Base-by-base conservation (phyloP, 2,329 filamentous ascomycete species). In the Tolypocladium endophyticum region DNA sequence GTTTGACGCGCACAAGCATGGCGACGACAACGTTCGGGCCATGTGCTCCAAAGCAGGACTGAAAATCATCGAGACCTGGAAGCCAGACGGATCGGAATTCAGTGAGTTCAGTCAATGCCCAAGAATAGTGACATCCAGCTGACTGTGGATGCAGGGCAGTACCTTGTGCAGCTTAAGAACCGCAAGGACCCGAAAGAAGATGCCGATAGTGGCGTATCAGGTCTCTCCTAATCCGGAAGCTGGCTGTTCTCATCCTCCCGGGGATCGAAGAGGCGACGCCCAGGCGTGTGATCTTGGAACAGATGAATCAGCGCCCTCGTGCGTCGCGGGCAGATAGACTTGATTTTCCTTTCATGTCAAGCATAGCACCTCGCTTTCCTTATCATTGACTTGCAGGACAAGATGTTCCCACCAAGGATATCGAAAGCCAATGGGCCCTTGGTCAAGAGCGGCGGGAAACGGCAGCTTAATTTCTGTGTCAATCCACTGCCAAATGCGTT, bases 1-100 rank as follows among this genome's bases (percentile, higher is more conserved):
- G 74, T 77, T 77, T 61, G 75, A 77, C 63, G 74, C 75, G 38
- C 74, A 77, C 65, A 77, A 76, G 64, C 75, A 76, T 55, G 66
- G 68, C 55, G 71, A 74, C 62, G 61, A 67, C 4, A 68, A 67
- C 36, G 74, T 77, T 16, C 67, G 67, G 30, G 65, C 71, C 60
- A 77, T 77, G 75, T 76, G 74, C 60, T 66, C 65, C 60, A 71
- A 73, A 65, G 72, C 73, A 47, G 72, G 72, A 55, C 65, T 77
- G 63, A 69, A 67, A 55, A 68, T 75, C 41, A 62, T 72, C 43
- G 65, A 71, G 54, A 66, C 71, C 39, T 76, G 73, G 73, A 68
- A 72, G 61, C 69, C 71, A 11, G 70, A 71, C 7, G 63, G 66
- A 50, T 77, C 74, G 9, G 71, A 77, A 50, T 76, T 77, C 60